Evolutionary conservation across 441 rosid species (phyloP), one percentile per base, ranked within the genome.

Genomic region (Eruca vesicaria): DNA sequence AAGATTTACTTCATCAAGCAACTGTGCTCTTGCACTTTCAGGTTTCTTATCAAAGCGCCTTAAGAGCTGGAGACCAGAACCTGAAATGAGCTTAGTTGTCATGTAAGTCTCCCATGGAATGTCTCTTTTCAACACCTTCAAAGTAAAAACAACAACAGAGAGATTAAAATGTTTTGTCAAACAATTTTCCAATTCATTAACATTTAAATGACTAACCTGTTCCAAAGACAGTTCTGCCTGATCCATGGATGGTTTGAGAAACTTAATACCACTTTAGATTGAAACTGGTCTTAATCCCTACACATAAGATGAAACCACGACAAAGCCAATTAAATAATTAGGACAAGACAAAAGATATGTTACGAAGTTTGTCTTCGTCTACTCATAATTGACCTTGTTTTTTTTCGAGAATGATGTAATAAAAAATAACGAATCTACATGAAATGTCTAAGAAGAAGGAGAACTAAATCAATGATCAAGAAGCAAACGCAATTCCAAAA

Each of bases 51-150:
- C 98, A 76, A 86, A 96, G 33, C 98, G 93, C 86, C 97, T 90
- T 61, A 93, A 66, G 66, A 84, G 87, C 85, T 96, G 99, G 71
- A 96, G 98, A 80, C 88, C 90, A 9, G 91, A 83, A 23, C 91
- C 96, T 9, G 98, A 87, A 52, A 96, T 89, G 77, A 96, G 89
- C 87, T 94, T 90, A 23, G 98, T 96, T 31, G 85, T 82, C 96
- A 86, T 86, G 83, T 96, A 96, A 19, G 98, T 88, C 87, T 96
- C 98, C 99, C 98, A 94, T 75, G 99, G 99, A 79, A 96, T 96
- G 68, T 92, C 99, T 82, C 99, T 89, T 87, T 79, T 87, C 81
- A 96, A 81, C 55, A 94, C 98, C 99, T 96, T 32, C 28, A 66
- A 56, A 55, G 59, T 61, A 19, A 52, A 2, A 56, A 10, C 65